A percentile compares a stretch with the other conserved stretches of the same genome.
phyloP scores from a whole-genome alignment of 2,329 filamentous ascomycete genomes.

The Aspergillus sp. region DNA sequence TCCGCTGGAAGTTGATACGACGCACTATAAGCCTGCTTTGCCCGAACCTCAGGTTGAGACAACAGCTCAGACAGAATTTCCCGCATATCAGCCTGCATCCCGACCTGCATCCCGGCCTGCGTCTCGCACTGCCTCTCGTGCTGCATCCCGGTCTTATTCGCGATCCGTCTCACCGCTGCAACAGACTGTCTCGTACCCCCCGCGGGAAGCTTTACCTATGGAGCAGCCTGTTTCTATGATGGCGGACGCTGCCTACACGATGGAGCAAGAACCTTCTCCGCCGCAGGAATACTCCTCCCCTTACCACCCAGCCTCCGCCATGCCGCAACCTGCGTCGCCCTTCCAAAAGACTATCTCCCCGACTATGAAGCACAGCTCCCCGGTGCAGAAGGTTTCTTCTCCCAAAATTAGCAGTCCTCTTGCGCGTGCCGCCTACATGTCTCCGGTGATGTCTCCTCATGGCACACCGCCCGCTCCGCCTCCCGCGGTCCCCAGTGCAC shows the following conservation, averaged over 20 bases:
- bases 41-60: slow-evolving; percentile 1
- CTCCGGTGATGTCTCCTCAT: slow-evolving; percentile 36
- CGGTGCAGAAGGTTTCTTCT: slow-evolving; percentile 17
- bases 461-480: slow-evolving; percentile 27
- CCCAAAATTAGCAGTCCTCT: slow-evolving; percentile 38
- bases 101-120: not conserved
- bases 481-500: slow-evolving; percentile 10
- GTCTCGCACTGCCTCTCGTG: no score
- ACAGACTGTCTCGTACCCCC: not conserved
- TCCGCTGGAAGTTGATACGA: slow-evolving; percentile 1
- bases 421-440: slow-evolving; percentile 34
- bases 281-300: slow-evolving; percentile 9
- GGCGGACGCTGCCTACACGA: not conserved
- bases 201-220: slow-evolving; percentile 1
- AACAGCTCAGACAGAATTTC: not conserved
- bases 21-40: slow-evolving; percentile 1
- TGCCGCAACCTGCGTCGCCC: slow-evolving; percentile 10
- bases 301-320: slow-evolving; percentile 12
- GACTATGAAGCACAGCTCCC: slow-evolving; percentile 12
- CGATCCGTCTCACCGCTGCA: not conserved
- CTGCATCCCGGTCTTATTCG: not conserved
- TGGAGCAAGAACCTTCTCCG: not conserved
- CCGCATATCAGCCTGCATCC: not conserved
- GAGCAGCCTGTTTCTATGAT: not conserved
- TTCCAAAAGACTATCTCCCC: slow-evolving; percentile 11